These are phyloP conservation scores for Amaranthus hypochondriacus DNA, from an alignment of 148 eudicot species.

Conservation along the genomic window DNA sequence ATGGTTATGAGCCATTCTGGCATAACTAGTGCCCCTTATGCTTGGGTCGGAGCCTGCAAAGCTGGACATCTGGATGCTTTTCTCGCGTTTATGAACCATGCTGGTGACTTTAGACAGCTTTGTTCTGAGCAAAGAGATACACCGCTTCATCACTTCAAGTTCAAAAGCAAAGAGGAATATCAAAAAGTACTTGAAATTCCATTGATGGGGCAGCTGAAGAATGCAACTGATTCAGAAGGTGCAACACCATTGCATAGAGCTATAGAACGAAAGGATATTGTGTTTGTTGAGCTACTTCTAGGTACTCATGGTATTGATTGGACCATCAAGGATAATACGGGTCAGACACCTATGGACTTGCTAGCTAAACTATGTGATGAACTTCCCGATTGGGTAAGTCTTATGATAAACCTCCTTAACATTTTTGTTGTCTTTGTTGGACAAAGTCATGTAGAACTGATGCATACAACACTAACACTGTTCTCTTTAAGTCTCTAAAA, in stretches of 20 bases:
- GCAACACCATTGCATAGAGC: neutral
- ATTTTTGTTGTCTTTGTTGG: neutral
- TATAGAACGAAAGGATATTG: neutral
- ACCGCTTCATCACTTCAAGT: neutral
- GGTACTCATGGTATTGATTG: neutral
- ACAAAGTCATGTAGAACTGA: no score
- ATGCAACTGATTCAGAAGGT: neutral
- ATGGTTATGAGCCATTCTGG: neutral
- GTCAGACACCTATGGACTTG: neutral
- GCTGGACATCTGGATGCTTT: neutral
- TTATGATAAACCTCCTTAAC: neutral
- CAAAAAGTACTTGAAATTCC: neutral
- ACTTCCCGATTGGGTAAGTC: neutral
- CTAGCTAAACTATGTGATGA: neutral
- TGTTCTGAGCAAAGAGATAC: neutral
- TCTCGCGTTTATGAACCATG: neutral
- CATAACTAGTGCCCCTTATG: neutral
- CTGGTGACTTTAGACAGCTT: neutral
- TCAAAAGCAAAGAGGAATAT: neutral
- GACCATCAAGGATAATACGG: neutral
- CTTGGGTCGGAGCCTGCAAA: neutral
- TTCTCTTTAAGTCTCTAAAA: no score
- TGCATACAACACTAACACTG: no score
- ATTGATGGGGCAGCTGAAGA: neutral
- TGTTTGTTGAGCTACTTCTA: neutral